These are phyloP conservation scores for Chenopodium formosanum DNA, from an alignment of 148 eudicot genomes.

Conservation along the genomic window DNA sequence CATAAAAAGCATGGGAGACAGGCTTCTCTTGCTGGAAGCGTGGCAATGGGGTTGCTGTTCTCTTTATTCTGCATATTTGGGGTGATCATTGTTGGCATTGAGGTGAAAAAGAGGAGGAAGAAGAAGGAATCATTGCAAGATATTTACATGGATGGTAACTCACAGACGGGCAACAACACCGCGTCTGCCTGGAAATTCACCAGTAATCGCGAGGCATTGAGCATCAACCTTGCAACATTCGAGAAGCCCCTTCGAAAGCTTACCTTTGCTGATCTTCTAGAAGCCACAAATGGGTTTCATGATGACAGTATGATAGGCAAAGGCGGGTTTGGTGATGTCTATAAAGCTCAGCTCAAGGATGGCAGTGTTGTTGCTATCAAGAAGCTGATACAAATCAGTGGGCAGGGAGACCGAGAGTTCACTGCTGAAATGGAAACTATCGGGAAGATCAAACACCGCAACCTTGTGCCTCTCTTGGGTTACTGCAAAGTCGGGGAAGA, in stretches of 20 bases:
- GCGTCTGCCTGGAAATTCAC: constrained; percentile 62
- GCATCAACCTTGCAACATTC: constrained; percentile 77
- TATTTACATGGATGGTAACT: constrained; percentile 58
- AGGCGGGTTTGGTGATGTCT: constrained; percentile 95
- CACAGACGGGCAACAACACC: constrained; percentile 47
- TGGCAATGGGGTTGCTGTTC: constrained; percentile 75
- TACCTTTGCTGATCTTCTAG: constrained; percentile 79
- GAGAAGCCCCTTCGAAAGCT: constrained; percentile 78
- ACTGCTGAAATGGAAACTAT: constrained; percentile 93
- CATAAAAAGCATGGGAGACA: constrained; percentile 44
- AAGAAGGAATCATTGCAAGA: constrained; percentile 56
- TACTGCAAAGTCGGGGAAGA: constrained; percentile 97
- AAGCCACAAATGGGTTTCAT: constrained; percentile 88
- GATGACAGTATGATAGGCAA: constrained; percentile 68
- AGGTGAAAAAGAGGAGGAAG: constrained; percentile 62
- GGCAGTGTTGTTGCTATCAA: constrained; percentile 82
- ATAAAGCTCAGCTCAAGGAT: constrained; percentile 81
- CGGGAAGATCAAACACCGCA: constrained; percentile 82
- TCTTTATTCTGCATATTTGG: constrained; percentile 74
- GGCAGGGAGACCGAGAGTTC: constrained; percentile 91
- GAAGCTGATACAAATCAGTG: constrained; percentile 78
- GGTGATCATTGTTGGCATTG: constrained; percentile 49
- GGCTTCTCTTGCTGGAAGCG: constrained; percentile 70
- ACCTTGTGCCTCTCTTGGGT: constrained; percentile 82
- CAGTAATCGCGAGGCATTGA: constrained; percentile 65